Conservation (phyloP, 1,139 yeast genomes). For the Sugiyamaella pinicola region DNA sequence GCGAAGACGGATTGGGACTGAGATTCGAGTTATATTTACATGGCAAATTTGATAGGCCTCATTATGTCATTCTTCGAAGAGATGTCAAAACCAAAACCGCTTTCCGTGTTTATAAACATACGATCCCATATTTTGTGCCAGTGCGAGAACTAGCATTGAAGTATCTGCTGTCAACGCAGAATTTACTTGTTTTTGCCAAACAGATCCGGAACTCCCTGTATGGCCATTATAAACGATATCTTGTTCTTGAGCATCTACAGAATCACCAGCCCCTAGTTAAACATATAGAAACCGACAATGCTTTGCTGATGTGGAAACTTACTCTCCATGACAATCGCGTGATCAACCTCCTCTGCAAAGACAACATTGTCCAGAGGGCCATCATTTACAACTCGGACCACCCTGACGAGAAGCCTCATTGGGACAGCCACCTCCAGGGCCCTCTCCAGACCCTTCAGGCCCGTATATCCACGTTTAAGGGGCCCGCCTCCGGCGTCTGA, state of each 20-base stretch:
- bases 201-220: conserved; percentile 25
- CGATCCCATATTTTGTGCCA: conserved; percentile 33
- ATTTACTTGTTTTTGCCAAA: conserved; percentile 27
- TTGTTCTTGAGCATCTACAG: conserved; percentile 21
- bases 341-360: conserved; percentile 4
- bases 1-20: conserved; percentile 31
- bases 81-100: conserved; percentile 20
- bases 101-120: conserved; percentile 30
- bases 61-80: conserved; percentile 30
- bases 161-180: conserved; percentile 23
- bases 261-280: conserved; percentile 14
- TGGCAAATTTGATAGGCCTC: conserved; percentile 31
- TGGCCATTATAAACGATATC: conserved; percentile 18
- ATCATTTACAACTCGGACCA: conserved; percentile 8
- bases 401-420: conserved; percentile 9
- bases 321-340: conserved; percentile 21
- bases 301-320: conserved; percentile 27
- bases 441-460: conserved; percentile 10
- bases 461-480: conserved; percentile 2
- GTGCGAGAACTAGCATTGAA: conserved; percentile 25
- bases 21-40: conserved; percentile 31
- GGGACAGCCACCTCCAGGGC: conserved; percentile 11
- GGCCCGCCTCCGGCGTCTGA: no score
- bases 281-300: conserved; percentile 27
- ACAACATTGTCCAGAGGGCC: conserved; percentile 13